Evolutionary conservation across 2,329 filamentous ascomycete genomes (phyloP), one percentile per base, ranked within the genome.

Genomic region (Colletotrichum limetticola): DNA sequence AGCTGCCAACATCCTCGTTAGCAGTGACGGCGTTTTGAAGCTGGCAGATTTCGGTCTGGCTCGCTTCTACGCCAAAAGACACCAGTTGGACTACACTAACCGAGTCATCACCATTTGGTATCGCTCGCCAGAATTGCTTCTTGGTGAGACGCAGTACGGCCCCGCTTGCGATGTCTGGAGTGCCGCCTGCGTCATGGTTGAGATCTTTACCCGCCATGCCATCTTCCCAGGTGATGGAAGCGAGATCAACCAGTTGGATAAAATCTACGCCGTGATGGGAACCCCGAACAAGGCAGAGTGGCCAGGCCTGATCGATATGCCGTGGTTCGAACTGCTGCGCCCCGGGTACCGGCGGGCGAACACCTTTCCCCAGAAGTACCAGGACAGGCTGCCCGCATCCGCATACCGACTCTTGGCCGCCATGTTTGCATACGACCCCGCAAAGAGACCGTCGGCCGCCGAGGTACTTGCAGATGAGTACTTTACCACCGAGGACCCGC

Each of bases 41-140:
- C 89, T 98, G 74, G 97, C 97, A 35, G 97, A 99, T 82, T 99
- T 99, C 82, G 97, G 97, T 24, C 89, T 99, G 16, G 97, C 97
- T 14, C 92, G 97, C 49, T 99, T 99, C 83, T 99, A 98, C 79
- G 94, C 95, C 42, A 99, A 99, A 81, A 92, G 93, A 62, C 92
- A 93, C 74, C 94, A 97, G 81, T 89, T 97, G 59, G 96, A 99
- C 81, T 99, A 99, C 82, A 99, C 97, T 1, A 99, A 99, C 80
- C 93, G 97, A 46, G 97, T 99, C 77, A 98, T 99, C 80, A 99
- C 97, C 2, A 98, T 99, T 76, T 99, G 97, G 97, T 98, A 98
- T 81, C 91, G 95, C 4, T 94, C 95, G 0, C 95, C 95, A 0
- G 95, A 98, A 81, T 88, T 98, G n/a, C 86, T 98, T 0, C 88